Evolutionary conservation across 2,329 filamentous ascomycete species (phyloP).

Genomic region (Aspergillus texensis): DNA sequence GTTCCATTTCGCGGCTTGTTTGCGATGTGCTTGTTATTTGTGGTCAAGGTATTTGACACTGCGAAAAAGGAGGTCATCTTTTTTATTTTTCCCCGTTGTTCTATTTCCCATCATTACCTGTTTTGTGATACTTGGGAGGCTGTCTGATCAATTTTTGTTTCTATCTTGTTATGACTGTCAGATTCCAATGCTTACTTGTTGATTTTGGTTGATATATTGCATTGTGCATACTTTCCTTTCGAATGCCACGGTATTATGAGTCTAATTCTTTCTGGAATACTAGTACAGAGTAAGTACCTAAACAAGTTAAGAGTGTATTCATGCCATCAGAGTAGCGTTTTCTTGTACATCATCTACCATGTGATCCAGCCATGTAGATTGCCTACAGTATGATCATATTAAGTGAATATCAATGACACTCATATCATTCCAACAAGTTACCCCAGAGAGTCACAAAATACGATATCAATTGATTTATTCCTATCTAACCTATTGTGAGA

Average conservation of each 20-base stretch:
- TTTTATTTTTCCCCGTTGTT: conserved; percentile 1
- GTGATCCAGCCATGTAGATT: not conserved
- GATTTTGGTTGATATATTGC: conserved; percentile 8
- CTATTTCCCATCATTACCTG: conserved; percentile 17
- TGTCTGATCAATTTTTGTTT: conserved; percentile 41
- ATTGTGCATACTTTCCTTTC: conserved; percentile 16
- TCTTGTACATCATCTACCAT: not conserved
- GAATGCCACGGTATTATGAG: conserved; percentile 6
- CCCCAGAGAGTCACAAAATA: not conserved
- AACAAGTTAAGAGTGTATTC: not conserved
- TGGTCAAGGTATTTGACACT: conserved; percentile 16
- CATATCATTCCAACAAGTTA: no score
- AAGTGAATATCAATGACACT: no score
- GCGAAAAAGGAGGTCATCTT: conserved; percentile 19
- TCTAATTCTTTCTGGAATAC: conserved; percentile 13
- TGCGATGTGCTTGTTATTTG: conserved; percentile 13
- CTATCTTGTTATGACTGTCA: conserved; percentile 13
- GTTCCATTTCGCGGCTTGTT: conserved; percentile 7
- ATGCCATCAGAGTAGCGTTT: not conserved
- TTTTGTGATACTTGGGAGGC: conserved; percentile 37
- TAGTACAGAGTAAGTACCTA: not conserved
- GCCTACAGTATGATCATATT: not conserved
- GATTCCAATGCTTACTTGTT: conserved; percentile 14
- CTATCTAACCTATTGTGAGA: not conserved
- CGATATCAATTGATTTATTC: not conserved